A percentile compares a stretch with the other conserved stretches of the same genome.
These are phyloP conservation scores for Colletotrichum sp. DNA, from an alignment of 2,329 filamentous ascomycete genomes.

Conservation along the genomic window DNA sequence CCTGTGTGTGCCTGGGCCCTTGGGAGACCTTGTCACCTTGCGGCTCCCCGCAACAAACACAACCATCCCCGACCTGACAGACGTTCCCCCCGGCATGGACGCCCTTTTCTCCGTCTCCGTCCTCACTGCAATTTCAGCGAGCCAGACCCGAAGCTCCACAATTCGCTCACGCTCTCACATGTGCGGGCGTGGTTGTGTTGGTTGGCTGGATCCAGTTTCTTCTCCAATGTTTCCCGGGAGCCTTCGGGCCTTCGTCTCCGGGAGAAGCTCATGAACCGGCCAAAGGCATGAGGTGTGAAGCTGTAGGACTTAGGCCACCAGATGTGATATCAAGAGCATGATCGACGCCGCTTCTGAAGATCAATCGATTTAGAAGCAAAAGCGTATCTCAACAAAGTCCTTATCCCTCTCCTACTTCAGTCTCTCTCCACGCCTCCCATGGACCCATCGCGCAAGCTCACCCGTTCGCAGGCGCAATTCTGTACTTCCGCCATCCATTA, in stretches of 20 bases:
- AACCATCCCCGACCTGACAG: background rate
- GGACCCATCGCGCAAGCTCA: background rate
- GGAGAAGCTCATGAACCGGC: background rate
- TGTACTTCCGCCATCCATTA: accelerated
- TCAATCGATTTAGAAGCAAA: no score
- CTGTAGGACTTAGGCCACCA: background rate
- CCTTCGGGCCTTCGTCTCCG: background rate
- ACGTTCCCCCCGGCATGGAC: background rate
- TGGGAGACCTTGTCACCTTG: background rate
- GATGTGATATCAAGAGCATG: background rate
- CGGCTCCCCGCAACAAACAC: background rate
- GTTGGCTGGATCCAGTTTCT: background rate
- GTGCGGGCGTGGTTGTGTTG: background rate
- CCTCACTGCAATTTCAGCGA: background rate
- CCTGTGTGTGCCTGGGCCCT: background rate
- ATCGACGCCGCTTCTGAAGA: no score
- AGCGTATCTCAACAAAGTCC: no score
- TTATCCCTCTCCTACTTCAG: accelerated
- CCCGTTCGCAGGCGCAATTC: background rate
- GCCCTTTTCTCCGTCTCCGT: background rate
- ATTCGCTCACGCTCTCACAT: background rate
- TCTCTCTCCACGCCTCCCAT: no score
- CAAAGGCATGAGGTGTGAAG: background rate
- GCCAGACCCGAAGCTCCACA: background rate
- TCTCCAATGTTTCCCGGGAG: background rate